A percentile compares a stretch with the other conserved stretches of the same genome.
These are phyloP conservation scores for Cucurbita argyrosperma DNA, from an alignment of 306 rosid species.

Conservation along the genomic window DNA sequence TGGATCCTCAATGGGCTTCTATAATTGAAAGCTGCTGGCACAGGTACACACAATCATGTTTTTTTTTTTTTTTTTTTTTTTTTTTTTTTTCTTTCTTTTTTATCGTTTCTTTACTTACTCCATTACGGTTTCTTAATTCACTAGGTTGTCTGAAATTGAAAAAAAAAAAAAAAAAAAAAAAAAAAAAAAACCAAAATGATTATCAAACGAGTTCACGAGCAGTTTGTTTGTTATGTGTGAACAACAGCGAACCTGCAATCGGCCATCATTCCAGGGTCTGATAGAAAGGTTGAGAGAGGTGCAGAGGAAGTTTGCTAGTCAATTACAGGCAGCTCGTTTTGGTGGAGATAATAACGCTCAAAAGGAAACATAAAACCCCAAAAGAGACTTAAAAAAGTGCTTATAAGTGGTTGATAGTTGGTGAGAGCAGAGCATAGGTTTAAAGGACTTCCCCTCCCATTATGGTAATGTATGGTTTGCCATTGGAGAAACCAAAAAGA, in stretches of 20 bases:
- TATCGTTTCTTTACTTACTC: background rate
- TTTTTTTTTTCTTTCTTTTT: no score
- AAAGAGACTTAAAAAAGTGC: no score
- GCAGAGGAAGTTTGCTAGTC: conserved; percentile 45
- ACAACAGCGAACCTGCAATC: conserved; percentile 60
- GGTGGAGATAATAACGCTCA: conserved; percentile 39
- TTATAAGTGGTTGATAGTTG: no score
- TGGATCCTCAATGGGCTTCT: conserved; percentile 78
- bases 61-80: no score
- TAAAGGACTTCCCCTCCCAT: no score
- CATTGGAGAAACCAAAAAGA: background rate
- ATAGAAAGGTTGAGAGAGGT: conserved; percentile 61
- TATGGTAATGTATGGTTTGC: background rate
- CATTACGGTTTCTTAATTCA: background rate
- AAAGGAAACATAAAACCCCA: conserved; percentile 39
- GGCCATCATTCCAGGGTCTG: conserved; percentile 81
- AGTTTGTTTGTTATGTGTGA: background rate
- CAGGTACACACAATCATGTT: conserved; percentile 18
- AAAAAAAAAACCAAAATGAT: background rate
- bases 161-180: no score
- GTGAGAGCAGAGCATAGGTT: no score
- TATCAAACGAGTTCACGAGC: background rate
- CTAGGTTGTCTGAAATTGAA: background rate
- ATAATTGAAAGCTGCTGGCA: conserved; percentile 93
- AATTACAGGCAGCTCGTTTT: conserved; percentile 66